A percentile compares a stretch with the other conserved stretches of the same genome.
These are phyloP conservation scores for Moniliella sp. DNA, from an alignment of 1,284 basidiomycete genomes.

Conservation along the genomic window DNA sequence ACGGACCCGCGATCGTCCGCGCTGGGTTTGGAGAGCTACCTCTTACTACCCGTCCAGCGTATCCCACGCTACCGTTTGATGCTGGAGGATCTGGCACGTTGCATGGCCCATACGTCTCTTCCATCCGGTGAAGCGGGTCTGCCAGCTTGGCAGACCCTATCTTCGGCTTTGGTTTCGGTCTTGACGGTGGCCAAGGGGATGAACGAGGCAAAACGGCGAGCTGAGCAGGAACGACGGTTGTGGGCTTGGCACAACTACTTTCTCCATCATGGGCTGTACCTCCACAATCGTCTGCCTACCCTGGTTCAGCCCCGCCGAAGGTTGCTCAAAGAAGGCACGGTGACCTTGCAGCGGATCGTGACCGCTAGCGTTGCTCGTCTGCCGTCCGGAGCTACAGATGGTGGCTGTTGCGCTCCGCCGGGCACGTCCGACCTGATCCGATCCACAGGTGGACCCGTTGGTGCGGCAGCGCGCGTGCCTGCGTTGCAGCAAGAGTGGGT, in stretches of 20 bases:
- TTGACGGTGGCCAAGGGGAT: slow-evolving; percentile 22
- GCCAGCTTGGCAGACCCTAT: no score
- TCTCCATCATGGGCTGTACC: no score
- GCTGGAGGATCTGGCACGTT: slow-evolving; percentile 25
- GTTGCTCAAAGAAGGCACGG: slow-evolving; percentile 42
- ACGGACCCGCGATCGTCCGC: slow-evolving; percentile 64
- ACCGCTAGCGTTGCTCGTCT: no score
- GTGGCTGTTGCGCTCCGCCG: no score
- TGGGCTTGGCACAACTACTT: slow-evolving; percentile 53
- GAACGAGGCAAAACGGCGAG: slow-evolving; percentile 36
- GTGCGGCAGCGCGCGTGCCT: no score
- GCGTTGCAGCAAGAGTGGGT: no score
- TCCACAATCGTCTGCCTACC: slow-evolving; percentile 74
- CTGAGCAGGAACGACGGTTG: slow-evolving; percentile 15
- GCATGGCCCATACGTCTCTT: slow-evolving; percentile 9
- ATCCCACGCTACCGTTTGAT: slow-evolving; percentile 84
- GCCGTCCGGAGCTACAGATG: no score
- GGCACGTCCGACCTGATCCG: no score
- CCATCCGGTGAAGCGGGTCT: no score
- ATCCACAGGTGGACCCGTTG: no score
- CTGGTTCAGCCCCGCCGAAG: slow-evolving; percentile 88
- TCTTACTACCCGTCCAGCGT: slow-evolving; percentile 80
- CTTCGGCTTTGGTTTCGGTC: slow-evolving; percentile 21
- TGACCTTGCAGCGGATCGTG: slow-evolving; percentile 65
- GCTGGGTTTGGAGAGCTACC: slow-evolving; percentile 78